Conservation (phyloP, 2,329 filamentous ascomycete genomes). For the Xylaria sp. region DNA sequence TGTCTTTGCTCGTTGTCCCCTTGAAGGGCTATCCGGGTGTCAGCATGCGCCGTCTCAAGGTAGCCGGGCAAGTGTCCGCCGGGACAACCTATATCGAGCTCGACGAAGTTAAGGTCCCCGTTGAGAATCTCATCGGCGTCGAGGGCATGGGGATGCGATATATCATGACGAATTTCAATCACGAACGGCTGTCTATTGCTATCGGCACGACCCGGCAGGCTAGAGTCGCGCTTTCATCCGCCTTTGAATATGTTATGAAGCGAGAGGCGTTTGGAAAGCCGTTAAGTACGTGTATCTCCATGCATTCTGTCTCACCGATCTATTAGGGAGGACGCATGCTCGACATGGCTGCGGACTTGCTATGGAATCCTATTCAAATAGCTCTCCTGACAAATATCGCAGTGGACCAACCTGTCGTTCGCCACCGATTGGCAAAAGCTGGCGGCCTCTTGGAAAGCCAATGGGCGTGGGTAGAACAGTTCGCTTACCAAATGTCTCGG, state of each 20-base stretch:
- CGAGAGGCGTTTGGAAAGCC: slow-evolving; percentile 57
- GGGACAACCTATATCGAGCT: slow-evolving; percentile 82
- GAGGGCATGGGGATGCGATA: slow-evolving; percentile 80
- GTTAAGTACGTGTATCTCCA: slow-evolving; percentile 50
- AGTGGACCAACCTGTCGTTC: slow-evolving; percentile 79
- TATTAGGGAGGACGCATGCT: too few relatives aligned
- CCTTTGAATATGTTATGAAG: slow-evolving; percentile 54
- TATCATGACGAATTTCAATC: slow-evolving; percentile 82
- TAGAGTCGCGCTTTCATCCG: slow-evolving; percentile 53
- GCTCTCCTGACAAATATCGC: not conserved
- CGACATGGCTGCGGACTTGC: not conserved
- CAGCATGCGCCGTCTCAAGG: slow-evolving; percentile 73
- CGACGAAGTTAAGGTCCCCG: slow-evolving; percentile 78
- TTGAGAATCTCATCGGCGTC: slow-evolving; percentile 74
- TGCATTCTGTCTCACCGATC: not conserved
- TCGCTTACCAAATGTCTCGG: slow-evolving; percentile 74
- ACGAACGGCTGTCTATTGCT: slow-evolving; percentile 76
- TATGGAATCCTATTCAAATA: not conserved
- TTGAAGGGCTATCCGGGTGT: slow-evolving; percentile 75
- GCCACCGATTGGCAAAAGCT: slow-evolving; percentile 77
- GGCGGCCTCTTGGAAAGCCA: slow-evolving; percentile 75
- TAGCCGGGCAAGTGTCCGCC: slow-evolving; percentile 71
- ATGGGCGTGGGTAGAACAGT: slow-evolving; percentile 78
- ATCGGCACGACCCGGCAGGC: slow-evolving; percentile 72
- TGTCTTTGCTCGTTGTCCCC: slow-evolving; percentile 76